phyloP scores from a whole-genome alignment of 2,329 filamentous ascomycete genomes.

The Paraconiothyrium brasiliense region DNA sequence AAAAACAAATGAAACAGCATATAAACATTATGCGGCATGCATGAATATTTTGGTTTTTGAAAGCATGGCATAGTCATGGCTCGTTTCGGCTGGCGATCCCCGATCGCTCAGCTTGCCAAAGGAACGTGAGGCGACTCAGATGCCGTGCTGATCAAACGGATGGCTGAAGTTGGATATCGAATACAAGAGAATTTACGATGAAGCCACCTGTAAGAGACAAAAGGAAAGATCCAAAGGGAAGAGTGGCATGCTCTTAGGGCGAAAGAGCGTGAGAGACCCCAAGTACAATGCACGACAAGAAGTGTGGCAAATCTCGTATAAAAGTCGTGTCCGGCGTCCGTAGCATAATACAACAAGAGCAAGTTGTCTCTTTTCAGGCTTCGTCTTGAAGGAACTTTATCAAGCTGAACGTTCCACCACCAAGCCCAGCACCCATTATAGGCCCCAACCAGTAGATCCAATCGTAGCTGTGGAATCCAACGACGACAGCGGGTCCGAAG shows the following conservation, averaged over 20 bases:
- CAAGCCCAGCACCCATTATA: slow-evolving; percentile 52
- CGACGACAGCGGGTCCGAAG: slow-evolving; percentile 56
- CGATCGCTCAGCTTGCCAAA: not conserved
- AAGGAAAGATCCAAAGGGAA: not conserved
- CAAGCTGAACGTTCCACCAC: slow-evolving; percentile 58
- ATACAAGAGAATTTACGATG: not conserved
- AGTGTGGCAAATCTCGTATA: not conserved
- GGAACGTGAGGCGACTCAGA: not conserved
- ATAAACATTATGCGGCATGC: not conserved
- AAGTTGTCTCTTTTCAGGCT: not conserved
- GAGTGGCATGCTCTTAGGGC: not conserved
- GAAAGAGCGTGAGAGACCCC: not conserved
- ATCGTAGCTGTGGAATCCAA: slow-evolving; percentile 51
- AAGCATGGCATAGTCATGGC: not conserved
- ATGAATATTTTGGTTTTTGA: not conserved
- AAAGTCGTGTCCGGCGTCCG: not conserved
- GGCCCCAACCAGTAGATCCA: slow-evolving; percentile 60
- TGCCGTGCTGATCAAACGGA: not conserved
- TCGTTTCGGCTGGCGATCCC: not conserved
- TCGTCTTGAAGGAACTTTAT: slow-evolving; percentile 39
- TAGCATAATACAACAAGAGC: not conserved
- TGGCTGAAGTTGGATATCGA: not conserved
- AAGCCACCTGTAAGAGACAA: not conserved
- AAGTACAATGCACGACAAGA: too few species aligned
- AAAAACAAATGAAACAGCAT: not conserved